Percentiles rank a stretch among this genome's conserved stretches.
These are phyloP conservation scores for Eimeria brunetti DNA, from an alignment of 169 alveolate genomes.

Conservation along the genomic window DNA sequence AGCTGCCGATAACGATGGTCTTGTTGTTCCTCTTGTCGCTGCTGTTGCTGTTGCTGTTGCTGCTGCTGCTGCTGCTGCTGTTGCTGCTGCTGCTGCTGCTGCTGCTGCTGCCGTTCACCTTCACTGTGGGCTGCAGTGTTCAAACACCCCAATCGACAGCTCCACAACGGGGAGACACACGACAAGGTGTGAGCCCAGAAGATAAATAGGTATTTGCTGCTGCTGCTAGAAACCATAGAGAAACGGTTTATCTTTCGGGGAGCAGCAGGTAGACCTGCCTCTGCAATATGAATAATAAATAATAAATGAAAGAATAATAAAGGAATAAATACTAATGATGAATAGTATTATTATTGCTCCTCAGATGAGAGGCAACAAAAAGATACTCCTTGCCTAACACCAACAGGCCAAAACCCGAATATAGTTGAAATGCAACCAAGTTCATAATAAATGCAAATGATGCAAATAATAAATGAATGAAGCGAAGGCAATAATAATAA, in stretches of 20 bases:
- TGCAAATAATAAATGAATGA: too few relatives aligned
- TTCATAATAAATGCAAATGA: too few relatives aligned
- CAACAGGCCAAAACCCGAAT: too few relatives aligned
- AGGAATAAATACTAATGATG: too few relatives aligned
- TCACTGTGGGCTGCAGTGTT: conserved; percentile 29
- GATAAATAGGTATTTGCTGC: not conserved
- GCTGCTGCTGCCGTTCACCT: not conserved
- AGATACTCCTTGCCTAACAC: too few relatives aligned
- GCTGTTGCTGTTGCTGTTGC: too few relatives aligned
- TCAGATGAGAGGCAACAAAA: not conserved
- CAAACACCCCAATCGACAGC: conserved; percentile 11
- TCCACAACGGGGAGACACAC: conserved; percentile 16
- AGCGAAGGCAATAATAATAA: too few relatives aligned
- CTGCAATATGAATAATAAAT: not conserved
- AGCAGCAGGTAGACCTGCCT: conserved; percentile 18
- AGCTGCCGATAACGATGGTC: not conserved
- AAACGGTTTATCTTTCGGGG: not conserved
- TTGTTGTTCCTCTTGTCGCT: too few relatives aligned
- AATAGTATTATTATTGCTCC: not conserved
- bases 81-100: too few relatives aligned
- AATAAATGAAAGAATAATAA: not conserved
- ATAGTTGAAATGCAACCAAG: too few relatives aligned
- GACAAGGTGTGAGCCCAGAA: not conserved
- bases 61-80: too few relatives aligned
- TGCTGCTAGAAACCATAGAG: not conserved